Percentiles rank a stretch among this genome's conserved stretches.
Conservation (phyloP, 1,284 basidiomycete genomes). For the Leccinum insigne region DNA sequence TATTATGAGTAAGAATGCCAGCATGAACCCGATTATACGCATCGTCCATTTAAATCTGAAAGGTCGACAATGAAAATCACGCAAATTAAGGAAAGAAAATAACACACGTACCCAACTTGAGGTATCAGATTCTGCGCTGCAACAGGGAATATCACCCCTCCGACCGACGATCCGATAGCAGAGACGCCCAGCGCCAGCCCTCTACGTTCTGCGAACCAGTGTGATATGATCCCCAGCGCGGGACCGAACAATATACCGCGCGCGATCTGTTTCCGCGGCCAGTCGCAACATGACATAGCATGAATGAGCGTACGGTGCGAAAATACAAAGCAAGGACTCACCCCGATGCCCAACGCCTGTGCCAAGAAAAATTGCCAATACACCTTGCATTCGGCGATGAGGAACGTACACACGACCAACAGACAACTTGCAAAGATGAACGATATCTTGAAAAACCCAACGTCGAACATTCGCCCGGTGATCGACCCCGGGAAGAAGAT, state of each 20-base stretch:
- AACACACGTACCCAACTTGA: conserved; percentile 34
- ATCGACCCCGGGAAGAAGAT: too few species aligned
- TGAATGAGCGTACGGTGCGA: not conserved
- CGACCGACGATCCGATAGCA: conserved; percentile 44
- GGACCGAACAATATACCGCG: conserved; percentile 43
- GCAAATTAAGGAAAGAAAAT: not conserved
- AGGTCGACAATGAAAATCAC: not conserved
- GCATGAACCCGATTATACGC: conserved; percentile 46
- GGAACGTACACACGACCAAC: conserved; percentile 46
- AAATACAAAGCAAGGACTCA: conserved; percentile 18
- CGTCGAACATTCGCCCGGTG: too few species aligned
- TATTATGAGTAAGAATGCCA: conserved; percentile 37
- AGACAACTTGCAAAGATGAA: conserved; percentile 34
- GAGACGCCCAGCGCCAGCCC: conserved; percentile 46
- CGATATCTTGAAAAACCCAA: too few species aligned
- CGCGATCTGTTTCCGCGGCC: conserved; percentile 19
- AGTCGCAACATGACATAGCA: not conserved
- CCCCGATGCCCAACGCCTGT: conserved; percentile 48
- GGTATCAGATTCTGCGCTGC: conserved; percentile 40
- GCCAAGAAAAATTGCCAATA: conserved; percentile 57
- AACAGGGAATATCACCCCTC: conserved; percentile 47
- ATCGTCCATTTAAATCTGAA: conserved; percentile 46
- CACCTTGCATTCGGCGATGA: conserved; percentile 47
- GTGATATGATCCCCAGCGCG: conserved; percentile 41
- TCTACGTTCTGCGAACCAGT: conserved; percentile 47